These are phyloP conservation scores for Neoboletus brunneissimus DNA, from an alignment of 768 basidiomycete genomes.

Conservation along the genomic window DNA sequence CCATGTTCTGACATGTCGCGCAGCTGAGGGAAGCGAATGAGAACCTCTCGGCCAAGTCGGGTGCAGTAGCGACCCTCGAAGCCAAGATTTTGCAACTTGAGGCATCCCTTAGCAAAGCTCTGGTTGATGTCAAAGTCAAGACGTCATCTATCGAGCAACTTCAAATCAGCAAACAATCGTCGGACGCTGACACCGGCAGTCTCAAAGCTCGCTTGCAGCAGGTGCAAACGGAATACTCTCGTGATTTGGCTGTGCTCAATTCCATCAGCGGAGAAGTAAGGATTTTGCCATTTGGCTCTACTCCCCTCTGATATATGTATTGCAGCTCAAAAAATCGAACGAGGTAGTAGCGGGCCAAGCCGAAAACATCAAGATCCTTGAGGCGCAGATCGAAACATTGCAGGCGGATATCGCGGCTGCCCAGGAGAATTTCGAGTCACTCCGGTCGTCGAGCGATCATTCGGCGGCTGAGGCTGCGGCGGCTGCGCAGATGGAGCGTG, in stretches of 20 bases:
- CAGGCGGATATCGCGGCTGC: slow-evolving; percentile 49
- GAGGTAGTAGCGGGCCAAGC: slow-evolving; percentile 39
- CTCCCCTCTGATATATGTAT: slow-evolving; percentile 3
- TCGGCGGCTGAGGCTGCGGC: slow-evolving; percentile 42
- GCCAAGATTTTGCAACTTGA: slow-evolving; percentile 48
- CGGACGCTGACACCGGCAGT: slow-evolving; percentile 48
- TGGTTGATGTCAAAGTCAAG: slow-evolving; percentile 50
- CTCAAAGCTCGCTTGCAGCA: slow-evolving; percentile 41
- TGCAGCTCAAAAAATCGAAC: slow-evolving; percentile 54
- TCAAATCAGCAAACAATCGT: slow-evolving; percentile 45
- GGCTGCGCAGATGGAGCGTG: slow-evolving; percentile 59
- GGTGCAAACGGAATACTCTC: slow-evolving; percentile 30
- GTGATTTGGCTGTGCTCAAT: slow-evolving; percentile 34
- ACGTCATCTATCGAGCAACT: slow-evolving; percentile 42
- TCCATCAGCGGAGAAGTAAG: slow-evolving; percentile 52
- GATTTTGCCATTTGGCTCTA: not conserved
- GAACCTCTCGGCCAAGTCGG: slow-evolving; percentile 52
- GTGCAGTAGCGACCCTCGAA: slow-evolving; percentile 52
- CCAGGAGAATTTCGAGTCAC: slow-evolving; percentile 50
- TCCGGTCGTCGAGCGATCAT: slow-evolving; percentile 46
- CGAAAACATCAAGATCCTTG: slow-evolving; percentile 46
- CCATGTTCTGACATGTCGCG: not conserved
- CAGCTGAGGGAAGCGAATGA: slow-evolving; percentile 62
- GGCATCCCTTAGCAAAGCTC: slow-evolving; percentile 45
- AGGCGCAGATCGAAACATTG: slow-evolving; percentile 48